Conservation (phyloP, 2,329 filamentous ascomycete genomes). For the Alternaria ethzedia region DNA sequence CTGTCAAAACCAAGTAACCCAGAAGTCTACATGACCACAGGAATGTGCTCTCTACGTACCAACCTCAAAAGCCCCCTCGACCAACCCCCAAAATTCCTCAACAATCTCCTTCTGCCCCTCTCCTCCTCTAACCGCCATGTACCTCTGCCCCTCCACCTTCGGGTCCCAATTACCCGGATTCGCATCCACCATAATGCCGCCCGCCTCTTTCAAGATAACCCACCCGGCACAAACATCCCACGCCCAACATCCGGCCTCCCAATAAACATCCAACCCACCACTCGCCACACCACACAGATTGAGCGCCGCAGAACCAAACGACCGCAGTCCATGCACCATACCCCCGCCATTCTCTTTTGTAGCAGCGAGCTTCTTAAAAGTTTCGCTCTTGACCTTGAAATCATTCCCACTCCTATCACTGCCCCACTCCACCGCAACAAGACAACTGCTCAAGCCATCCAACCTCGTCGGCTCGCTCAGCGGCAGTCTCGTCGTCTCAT, state of each 20-base stretch:
- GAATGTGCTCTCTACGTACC: conserved; percentile 18
- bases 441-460: conserved; percentile 64
- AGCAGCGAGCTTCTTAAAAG: conserved; percentile 64
- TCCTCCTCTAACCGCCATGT: conserved; percentile 57
- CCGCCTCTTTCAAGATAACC: conserved; percentile 77
- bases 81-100: conserved; percentile 57
- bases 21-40: too few relatives aligned
- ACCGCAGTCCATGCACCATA: conserved; percentile 79
- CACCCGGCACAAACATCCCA: conserved; percentile 87
- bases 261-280: conserved; percentile 75
- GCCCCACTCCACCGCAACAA: conserved; percentile 78
- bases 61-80: conserved; percentile 55
- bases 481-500: conserved; percentile 51
- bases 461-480: conserved; percentile 63
- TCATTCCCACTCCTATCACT: conserved; percentile 71
- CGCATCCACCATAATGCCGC: conserved; percentile 73
- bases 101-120: conserved; percentile 55
- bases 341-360: conserved; percentile 67
- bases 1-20: too few relatives aligned
- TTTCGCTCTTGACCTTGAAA: conserved; percentile 71
- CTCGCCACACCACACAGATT: conserved; percentile 76
- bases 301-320: conserved; percentile 74
- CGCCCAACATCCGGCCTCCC: conserved; percentile 84
- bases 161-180: conserved; percentile 75
- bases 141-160: conserved; percentile 62